These are phyloP conservation scores for Lophiotrema nucula DNA, from an alignment of 495 filamentous ascomycete species.

Conservation along the genomic window DNA sequence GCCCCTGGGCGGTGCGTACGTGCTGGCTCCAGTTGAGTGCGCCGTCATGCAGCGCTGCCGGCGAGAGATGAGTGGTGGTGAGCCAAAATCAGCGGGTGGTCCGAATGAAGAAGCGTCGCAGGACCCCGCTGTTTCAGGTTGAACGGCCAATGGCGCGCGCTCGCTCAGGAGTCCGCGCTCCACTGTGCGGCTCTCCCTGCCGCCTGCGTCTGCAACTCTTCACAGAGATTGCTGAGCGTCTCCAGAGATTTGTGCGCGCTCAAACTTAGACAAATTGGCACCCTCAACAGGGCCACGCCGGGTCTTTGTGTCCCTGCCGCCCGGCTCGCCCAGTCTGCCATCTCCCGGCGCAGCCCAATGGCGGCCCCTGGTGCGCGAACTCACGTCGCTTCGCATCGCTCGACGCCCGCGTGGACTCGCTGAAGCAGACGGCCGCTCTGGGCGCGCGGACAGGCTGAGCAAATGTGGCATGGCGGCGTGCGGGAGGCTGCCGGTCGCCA, in stretches of 20 bases:
- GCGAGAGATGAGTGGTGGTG: neutral
- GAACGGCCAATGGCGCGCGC: neutral
- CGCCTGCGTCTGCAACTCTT: neutral
- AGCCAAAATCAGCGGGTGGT: neutral
- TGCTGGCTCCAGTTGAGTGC: slow-evolving; percentile 3
- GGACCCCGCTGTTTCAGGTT: neutral
- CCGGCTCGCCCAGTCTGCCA: neutral
- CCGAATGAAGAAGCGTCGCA: neutral
- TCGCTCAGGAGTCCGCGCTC: neutral
- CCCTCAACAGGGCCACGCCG: neutral
- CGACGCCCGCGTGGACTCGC: neutral
- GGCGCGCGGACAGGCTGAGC: slow-evolving; percentile 9
- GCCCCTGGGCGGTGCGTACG: neutral
- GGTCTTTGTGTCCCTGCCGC: neutral
- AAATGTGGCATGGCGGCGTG: slow-evolving; percentile 16
- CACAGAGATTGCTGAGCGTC: neutral
- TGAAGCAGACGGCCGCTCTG: slow-evolving; percentile 16
- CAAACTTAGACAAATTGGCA: neutral
- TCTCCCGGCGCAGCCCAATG: neutral
- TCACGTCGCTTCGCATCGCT: neutral
- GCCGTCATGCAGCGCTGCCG: neutral
- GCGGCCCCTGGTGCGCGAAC: neutral
- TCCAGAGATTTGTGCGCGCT: neutral
- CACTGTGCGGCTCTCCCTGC: neutral
- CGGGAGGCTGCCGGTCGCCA: slow-evolving; percentile 27